Percentiles rank a stretch among this genome's conserved stretches.
phyloP scores from a whole-genome alignment of 768 basidiomycete species.

The Calocybe gangraenosa region DNA sequence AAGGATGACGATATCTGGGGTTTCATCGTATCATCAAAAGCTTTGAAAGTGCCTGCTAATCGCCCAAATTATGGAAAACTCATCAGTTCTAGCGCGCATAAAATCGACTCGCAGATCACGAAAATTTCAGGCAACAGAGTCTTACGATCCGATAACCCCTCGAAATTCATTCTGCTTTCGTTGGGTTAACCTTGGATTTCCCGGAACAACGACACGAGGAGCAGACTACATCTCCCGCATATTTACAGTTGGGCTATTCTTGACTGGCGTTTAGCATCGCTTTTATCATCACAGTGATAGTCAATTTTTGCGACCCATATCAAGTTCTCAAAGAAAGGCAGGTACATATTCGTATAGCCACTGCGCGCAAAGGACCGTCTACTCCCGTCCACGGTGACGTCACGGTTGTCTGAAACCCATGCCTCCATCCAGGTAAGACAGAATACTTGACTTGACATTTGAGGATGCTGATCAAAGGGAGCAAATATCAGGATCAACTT shows the following conservation, averaged over 20 bases:
- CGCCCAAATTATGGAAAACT: constrained; percentile 39
- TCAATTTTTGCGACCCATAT: constrained; percentile 66
- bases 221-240: constrained; percentile 55
- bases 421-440: constrained; percentile 58
- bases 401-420: constrained; percentile 63
- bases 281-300: constrained; percentile 74
- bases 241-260: constrained; percentile 49
- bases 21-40: constrained; percentile 34
- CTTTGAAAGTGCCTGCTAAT: constrained; percentile 22
- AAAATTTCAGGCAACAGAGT: constrained; percentile 57
- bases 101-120: constrained; percentile 46
- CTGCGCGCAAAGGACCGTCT: constrained; percentile 43
- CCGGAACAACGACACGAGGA: constrained; percentile 43
- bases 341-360: constrained; percentile 57
- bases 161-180: constrained; percentile 52
- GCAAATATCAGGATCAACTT: constrained; percentile 44
- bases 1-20: constrained; percentile 51
- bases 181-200: constrained; percentile 53
- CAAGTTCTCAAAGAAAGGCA: constrained; percentile 58
- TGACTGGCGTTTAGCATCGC: constrained; percentile 59
- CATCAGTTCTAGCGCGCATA: constrained; percentile 45
- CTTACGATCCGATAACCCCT: constrained; percentile 49
- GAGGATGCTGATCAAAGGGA: too few relatives aligned
- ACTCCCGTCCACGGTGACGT: constrained; percentile 60
- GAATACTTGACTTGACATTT: too few relatives aligned